Base-by-base conservation (phyloP, 176 grass and related monocot species). In the Aegilops umbellulata region DNA sequence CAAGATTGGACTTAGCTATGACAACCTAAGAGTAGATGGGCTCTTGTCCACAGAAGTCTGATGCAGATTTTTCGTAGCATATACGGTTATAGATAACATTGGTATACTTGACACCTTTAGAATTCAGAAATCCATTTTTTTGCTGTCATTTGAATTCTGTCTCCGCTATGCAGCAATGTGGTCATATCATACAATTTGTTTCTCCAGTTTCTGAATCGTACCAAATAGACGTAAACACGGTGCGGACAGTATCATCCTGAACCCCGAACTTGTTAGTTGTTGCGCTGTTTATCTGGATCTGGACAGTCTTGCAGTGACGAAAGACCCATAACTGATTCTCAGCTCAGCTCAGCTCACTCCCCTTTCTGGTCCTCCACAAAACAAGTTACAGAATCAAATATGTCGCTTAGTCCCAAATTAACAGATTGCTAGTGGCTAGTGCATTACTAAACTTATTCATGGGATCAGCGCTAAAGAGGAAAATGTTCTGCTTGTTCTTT, bases 261-360 rank as follows among this genome's bases (percentile, higher is more conserved):
- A 66, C 2, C 31, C 65, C 34, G 51, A 90, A 75, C 68, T 44
- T 34, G 31, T 31, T 16, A 79, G 76, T 58, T 72, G 80, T 34
- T 84, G 61, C 11, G 47, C 69, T 84, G 38, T 75, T 63, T 69
- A 75, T 24, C 62, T 76, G 19, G 85, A 84, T 87, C 89, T 80
- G 46, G 75, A 65, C 68, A 80, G 68, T 86, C 67, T 80, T 79
- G 20, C 60, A 68, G 80, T 75, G 85, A 75, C 68, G 8, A 46
- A 27, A 68, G 76, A 39, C 65, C 80, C 44, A 80, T 87, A 49
- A 80, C 36, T 76, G 85, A 87, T 83, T 22, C 8, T 22, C 22
- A 39, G 36, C 39, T 42, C 39, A 42, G 36, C 36, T 39, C 36
- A n/a, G n/a, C n/a, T n/a, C n/a, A 9, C 67, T 80, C 36, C 51